Base-by-base conservation (phyloP, 2,329 filamentous ascomycete species). In the Penicillium sp. region DNA sequence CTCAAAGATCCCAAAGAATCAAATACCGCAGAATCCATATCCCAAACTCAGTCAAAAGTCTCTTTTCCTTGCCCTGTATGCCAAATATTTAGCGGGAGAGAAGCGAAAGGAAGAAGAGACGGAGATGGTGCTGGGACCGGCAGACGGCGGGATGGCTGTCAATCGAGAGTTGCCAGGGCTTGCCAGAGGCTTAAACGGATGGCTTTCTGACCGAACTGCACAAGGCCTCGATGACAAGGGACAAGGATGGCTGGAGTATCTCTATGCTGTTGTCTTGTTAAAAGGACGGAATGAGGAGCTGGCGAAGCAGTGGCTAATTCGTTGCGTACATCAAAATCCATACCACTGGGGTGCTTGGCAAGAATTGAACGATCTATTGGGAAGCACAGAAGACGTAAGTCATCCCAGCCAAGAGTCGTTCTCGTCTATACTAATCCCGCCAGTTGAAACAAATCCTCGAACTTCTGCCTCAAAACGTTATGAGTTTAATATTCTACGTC, bases 301-400 rank as follows among this genome's bases (percentile, higher is more conserved):
- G 52, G 93, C 93, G 1, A 84, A 92, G 69, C 82, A 87, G 55
- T 95, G 88, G 79, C 78, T 99, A n/a, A 77, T 96, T 43, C 81
- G 83, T 55, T 95, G 91, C 64, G 88, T 96, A 9, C 88, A 95
- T 66, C 75, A 89, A 34, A 95, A 90, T 62, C 88, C 90, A 1
- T 95, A 91, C 80, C 95, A 97, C 65, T 99, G 93, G 93, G 89
- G 90, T 7, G 91, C 90, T 54, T 99, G 93, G 93, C 80, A 93
- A 50, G 93, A 99, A 72, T 81, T 99, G 68, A 88, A 88, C 3
- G 84, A 84, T 33, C 77, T 97, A 22, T 81, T 95, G 52, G 82
- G 83, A 30, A 84, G 87, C 29, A 79, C 87, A 8, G 90, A 96
- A 69, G 89, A 95, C 70, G 86, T 93, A 71, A 71, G 83, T 75